Evolutionary conservation across 192 early-diverging fungal genomes (phyloP).

Genomic region (Phlyctochytrium planicorne): DNA sequence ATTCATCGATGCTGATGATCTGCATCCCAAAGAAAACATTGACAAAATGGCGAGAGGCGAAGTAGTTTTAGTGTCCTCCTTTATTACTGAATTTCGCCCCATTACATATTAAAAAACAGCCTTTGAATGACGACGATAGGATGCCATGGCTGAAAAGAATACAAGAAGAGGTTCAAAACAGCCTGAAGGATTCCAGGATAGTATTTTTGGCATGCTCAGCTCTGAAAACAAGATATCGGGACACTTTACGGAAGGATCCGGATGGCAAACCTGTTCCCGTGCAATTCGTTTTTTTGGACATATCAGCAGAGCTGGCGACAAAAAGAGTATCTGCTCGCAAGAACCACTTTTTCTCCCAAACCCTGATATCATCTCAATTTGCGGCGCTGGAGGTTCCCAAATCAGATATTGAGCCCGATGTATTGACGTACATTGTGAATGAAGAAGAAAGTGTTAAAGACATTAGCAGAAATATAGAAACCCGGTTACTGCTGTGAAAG

Average conservation of each 20-base stretch:
- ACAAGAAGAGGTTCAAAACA: not conserved
- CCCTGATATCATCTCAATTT: conserved; percentile 10
- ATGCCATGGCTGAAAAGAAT: conserved; percentile 16
- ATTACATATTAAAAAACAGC: not conserved
- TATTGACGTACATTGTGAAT: not conserved
- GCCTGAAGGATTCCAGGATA: not conserved
- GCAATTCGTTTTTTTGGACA: conserved; percentile 3
- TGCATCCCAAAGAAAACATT: conserved; percentile 20
- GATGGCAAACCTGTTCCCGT: too few relatives aligned
- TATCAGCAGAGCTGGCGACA: not conserved
- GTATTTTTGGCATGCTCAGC: conserved; percentile 19
- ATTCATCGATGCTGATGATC: conserved; percentile 23
- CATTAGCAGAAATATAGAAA: too few relatives aligned
- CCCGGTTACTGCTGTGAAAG: not conserved
- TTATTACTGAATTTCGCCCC: not conserved
- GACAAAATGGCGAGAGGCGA: conserved; percentile 17
- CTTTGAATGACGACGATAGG: conserved; percentile 20
- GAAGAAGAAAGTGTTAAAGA: too few relatives aligned
- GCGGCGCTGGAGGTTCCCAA: conserved; percentile 9
- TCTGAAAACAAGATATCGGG: conserved; percentile 10
- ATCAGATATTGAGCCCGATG: not conserved
- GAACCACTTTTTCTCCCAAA: conserved; percentile 8
- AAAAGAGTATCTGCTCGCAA: not conserved
- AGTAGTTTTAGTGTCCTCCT: not conserved
- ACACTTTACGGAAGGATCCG: not conserved